These are phyloP conservation scores for Phascolomyces articulosus DNA, from an alignment of 371 early-diverging fungal species.

Conservation along the genomic window DNA sequence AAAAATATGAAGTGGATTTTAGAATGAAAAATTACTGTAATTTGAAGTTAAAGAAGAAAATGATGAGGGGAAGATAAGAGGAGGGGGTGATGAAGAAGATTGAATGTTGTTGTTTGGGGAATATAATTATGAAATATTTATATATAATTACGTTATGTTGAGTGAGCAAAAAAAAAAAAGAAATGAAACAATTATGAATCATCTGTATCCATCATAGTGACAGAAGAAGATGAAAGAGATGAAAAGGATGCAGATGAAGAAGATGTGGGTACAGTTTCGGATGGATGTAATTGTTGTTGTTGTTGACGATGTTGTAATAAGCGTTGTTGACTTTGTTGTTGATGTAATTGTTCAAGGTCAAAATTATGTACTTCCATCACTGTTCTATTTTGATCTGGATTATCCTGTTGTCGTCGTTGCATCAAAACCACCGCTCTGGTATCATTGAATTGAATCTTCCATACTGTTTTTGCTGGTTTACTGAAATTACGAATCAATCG, in stretches of 20 bases:
- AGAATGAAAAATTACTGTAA: no score
- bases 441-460: constrained; percentile 67
- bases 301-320: not conserved
- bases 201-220: constrained; percentile 2
- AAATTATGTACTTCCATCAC: constrained; percentile 60
- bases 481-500: constrained; percentile 72
- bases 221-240: constrained; percentile 1
- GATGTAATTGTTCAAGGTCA: constrained; percentile 17
- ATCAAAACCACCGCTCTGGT: constrained; percentile 65
- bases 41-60: no score
- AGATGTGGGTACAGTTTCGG: not conserved
- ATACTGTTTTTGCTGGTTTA: constrained; percentile 60
- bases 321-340: not conserved
- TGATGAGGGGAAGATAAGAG: no score
- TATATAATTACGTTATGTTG: not conserved
- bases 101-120: no score
- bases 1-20: no score
- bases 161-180: no score
- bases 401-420: constrained; percentile 42
- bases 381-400: constrained; percentile 42
- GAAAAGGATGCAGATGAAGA: constrained; percentile 6
- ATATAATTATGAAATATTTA: no score
- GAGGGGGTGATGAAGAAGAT: no score
- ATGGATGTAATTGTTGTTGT: not conserved
- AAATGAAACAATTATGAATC: not conserved